Base-by-base conservation (phyloP, 768 basidiomycete genomes). In the Holtermanniella nyarrowii region DNA sequence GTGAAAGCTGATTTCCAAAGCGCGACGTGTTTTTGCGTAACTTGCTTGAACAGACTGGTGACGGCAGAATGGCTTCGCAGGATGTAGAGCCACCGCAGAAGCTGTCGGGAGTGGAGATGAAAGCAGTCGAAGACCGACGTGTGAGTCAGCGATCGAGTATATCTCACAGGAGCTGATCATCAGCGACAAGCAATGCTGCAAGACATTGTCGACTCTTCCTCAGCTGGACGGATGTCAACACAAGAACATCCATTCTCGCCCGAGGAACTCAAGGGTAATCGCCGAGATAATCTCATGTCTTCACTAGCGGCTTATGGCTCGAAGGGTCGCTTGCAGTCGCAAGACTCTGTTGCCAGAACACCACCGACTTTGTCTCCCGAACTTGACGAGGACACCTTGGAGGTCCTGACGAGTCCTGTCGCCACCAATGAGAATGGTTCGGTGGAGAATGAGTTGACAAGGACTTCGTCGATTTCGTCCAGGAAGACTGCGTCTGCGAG, bases 231-330 rank as follows among this genome's bases (percentile, higher is more conserved):
- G 31, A 23, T 61, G 37, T 26, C 42, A 3, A 41, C 37, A 3
- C 62, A 64, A 52, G 62, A 64, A 14, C 59, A 50, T 44, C 50
- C 56, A 11, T 13, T 25, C 26, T 31, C 49, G 22, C 39, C 44
- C 7, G 44, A 58, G 23, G 26, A 57, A 21, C 50, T 37, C 40
- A 48, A 50, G 12, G 44, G 26, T 26, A 40, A 59, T 26, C 58
- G 86, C 84, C 81, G 82, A 52, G 79, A 82, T 42, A 79, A 78
- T 5, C 88, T 91, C 63, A 82, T 90, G 10, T 82, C 84, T 49
- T 79, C 80, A 52, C 76, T 93, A 1, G 75, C 81, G 10, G 75
- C 77, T 24, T 86, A 86, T 62, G 85, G 87, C 0, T 76, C 77
- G 43, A 78, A 81, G 1, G 82, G 89, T 20, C 78, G 89, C 49